Evolutionary conservation across 805 yeast genomes (phyloP).

Genomic region (Lipomyces lipofer): DNA sequence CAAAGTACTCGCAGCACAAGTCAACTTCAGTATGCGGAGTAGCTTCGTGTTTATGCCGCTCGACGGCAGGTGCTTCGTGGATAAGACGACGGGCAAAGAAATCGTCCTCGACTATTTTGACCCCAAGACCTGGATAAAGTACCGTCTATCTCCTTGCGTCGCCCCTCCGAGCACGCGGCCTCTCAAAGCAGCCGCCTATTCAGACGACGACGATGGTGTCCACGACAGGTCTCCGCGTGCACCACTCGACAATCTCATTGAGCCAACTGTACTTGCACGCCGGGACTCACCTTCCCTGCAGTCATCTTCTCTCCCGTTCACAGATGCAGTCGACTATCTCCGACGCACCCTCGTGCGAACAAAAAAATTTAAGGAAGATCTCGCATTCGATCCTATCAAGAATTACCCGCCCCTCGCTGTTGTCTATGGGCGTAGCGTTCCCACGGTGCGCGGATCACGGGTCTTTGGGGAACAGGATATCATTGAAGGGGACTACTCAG

Average conservation of each 20-base stretch:
- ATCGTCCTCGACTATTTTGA: constrained; percentile 75
- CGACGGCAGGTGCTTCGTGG: constrained; percentile 71
- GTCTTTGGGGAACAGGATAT: constrained; percentile 65
- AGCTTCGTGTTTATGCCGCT: constrained; percentile 76
- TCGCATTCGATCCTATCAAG: constrained; percentile 49
- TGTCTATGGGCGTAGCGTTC: constrained; percentile 78
- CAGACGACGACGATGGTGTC: too few species aligned
- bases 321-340: constrained; percentile 67
- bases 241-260: not conserved
- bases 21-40: constrained; percentile 85
- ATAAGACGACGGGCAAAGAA: constrained; percentile 55
- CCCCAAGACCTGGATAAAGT: constrained; percentile 75
- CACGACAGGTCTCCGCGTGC: not conserved
- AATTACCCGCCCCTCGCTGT: constrained; percentile 81
- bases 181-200: too few species aligned
- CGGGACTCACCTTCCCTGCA: not conserved
- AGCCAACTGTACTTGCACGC: not conserved
- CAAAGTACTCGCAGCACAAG: constrained; percentile 73
- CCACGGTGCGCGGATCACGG: constrained; percentile 79
- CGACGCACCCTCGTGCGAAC: constrained; percentile 60
- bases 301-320: constrained; percentile 18
- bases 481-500: constrained; percentile 67
- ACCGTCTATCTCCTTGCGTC: constrained; percentile 74
- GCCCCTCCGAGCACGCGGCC: constrained; percentile 42
- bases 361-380: constrained; percentile 55